Base-by-base conservation (phyloP, 495 filamentous ascomycete genomes). In the Penicillium manginii region DNA sequence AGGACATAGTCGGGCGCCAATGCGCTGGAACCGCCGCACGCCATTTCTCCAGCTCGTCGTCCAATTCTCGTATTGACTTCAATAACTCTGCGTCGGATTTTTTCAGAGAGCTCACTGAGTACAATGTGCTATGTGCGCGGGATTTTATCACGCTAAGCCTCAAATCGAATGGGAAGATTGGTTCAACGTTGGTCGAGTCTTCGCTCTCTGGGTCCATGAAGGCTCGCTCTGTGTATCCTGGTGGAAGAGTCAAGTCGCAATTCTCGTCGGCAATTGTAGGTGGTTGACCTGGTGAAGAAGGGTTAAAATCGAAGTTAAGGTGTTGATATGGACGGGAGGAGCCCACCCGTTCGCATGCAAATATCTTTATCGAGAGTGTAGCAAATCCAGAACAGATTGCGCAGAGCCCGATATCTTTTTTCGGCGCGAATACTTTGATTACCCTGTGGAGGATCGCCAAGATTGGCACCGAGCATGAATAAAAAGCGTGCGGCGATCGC, bases 51-150 rank as follows among this genome's bases (percentile, higher is more conserved):
- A 84, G 65, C 39, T 80, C 73, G 29, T 81, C 78, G 59, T 84
- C 81, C 2, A 84, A 66, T 58, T 81, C 78, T 3, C 81, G 75
- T 45, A 84, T 83, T 18, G 79, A 75, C 15, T 77, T 75, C 7
- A 84, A 60, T 4, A 84, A 65, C 55, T 84, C 81, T 4, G 80
- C 79, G 46, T 83, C 79, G 0, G 78, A 75, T 58, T 83, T 84
- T 23, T 77, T 70, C 5, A 79, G 60, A 0, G 76, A 71, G 15
- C 65, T 66, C 39, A 78, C 71, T 0, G 81, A 83, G 52, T 83
- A 84, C 0, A 84, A 65, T 0, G 76, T 63, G 18, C 63, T 76
- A 65, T 76, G 78, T 1, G 78, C 73, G 17, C 80, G 75, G 7
- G 79, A 75, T 61, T 82, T 82, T 60, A 84, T 77, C 15, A 83